Evolutionary conservation across 148 eudicot genomes (phyloP).

Genomic region (Rhododendron mucronatum): DNA sequence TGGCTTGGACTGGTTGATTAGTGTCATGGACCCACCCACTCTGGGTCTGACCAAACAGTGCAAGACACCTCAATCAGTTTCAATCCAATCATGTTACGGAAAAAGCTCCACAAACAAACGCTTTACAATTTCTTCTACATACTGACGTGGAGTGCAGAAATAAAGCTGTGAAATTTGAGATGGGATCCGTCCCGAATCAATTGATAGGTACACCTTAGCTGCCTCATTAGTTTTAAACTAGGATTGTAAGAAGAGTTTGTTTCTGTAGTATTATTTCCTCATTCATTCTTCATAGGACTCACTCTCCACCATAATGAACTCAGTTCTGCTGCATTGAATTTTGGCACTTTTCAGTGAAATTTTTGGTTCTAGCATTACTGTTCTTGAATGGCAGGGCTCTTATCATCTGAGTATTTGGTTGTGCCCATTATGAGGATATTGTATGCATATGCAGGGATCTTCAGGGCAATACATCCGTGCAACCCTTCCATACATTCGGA

Average conservation of each 20-base stretch:
- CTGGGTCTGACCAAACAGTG: background rate
- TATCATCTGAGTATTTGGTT: background rate
- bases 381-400: background rate
- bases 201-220: background rate
- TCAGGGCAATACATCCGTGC: conserved; percentile 91
- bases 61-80: background rate
- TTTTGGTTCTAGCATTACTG: background rate
- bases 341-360: background rate
- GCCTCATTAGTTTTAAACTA: background rate
- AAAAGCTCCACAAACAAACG: background rate
- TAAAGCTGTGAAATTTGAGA: background rate
- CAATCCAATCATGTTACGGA: background rate
- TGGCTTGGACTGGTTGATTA: background rate
- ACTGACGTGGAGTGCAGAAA: background rate
- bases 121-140: background rate
- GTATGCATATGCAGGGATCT: conserved; percentile 59
- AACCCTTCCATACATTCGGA: conserved; percentile 83
- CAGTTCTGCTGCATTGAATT: background rate
- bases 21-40: background rate
- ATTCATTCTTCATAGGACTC: background rate
- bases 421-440: background rate
- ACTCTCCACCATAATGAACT: background rate
- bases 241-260: background rate
- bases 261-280: background rate
- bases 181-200: background rate